Conservation (phyloP, 805 yeast genomes). For the Isabelozyma pseudorhagii region DNA sequence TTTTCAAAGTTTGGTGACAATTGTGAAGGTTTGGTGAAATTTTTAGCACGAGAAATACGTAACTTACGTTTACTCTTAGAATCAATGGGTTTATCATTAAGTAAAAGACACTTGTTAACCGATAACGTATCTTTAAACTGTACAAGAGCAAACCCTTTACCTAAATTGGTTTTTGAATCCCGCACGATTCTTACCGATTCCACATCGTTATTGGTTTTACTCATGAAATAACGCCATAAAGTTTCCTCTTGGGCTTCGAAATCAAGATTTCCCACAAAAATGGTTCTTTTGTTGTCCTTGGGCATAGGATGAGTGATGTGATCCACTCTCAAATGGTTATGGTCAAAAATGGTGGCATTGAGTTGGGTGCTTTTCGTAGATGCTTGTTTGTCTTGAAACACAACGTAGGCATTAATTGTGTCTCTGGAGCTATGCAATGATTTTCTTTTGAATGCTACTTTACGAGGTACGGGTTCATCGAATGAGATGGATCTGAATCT, state of each 20-base stretch:
- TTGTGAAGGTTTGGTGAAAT: constrained; percentile 37
- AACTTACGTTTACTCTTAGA: constrained; percentile 53
- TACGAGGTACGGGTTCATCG: constrained; percentile 83
- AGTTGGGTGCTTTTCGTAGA: constrained; percentile 46
- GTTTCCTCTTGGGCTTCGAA: constrained; percentile 91
- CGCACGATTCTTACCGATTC: constrained; percentile 89
- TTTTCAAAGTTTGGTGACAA: constrained; percentile 40
- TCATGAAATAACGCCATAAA: constrained; percentile 75
- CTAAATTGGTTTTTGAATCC: constrained; percentile 90
- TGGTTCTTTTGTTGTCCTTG: constrained; percentile 77
- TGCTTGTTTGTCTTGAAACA: constrained; percentile 55
- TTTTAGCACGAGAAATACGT: constrained; percentile 64
- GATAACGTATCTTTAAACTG: constrained; percentile 74
- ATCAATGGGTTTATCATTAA: constrained; percentile 63
- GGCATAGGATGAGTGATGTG: constrained; percentile 89
- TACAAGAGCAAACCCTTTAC: constrained; percentile 96
- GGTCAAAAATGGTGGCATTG: constrained; percentile 67
- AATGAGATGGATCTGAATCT: constrained; percentile 93
- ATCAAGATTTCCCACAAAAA: constrained; percentile 91
- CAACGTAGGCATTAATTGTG: constrained; percentile 85
- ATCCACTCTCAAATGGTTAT: constrained; percentile 84
- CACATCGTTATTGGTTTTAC: constrained; percentile 47
- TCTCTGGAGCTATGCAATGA: constrained; percentile 74
- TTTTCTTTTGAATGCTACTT: constrained; percentile 82
- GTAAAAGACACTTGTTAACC: constrained; percentile 77